These are phyloP conservation scores for Tricladium varicosporioides DNA, from an alignment of 2,329 filamentous ascomycete species.

Conservation along the genomic window DNA sequence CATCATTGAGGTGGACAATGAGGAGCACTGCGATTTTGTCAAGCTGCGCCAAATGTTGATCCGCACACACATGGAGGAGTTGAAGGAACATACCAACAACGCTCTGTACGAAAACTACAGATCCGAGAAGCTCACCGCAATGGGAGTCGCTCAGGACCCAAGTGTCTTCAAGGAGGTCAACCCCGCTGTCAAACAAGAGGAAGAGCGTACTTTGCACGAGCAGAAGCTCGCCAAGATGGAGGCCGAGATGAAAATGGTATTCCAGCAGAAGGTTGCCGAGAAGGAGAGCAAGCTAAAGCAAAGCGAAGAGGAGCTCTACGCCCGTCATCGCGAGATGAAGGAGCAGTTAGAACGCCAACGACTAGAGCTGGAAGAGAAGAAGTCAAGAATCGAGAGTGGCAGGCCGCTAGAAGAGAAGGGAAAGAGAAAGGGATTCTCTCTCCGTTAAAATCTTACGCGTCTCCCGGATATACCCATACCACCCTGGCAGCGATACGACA, in stretches of 20 bases:
- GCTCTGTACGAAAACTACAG: constrained; percentile 99
- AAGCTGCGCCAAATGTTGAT: constrained; percentile 99
- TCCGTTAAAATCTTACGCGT: constrained; percentile 63
- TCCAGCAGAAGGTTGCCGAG: constrained; percentile 99
- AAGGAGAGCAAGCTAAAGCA: constrained; percentile 99
- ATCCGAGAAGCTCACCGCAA: constrained; percentile 96
- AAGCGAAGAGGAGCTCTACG: constrained; percentile 98
- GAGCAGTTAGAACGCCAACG: constrained; percentile 96
- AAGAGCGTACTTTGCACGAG: constrained; percentile 96
- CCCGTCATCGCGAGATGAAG: constrained; percentile 99
- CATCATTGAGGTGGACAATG: constrained; percentile 98
- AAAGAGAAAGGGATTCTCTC: constrained; percentile 99
- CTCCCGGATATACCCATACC: constrained; percentile 24
- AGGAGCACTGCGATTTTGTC: constrained; percentile 99
- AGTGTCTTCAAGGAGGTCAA: constrained; percentile 99
- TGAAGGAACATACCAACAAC: constrained; percentile 99
- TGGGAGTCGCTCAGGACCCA: constrained; percentile 98
- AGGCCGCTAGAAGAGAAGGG: constrained; percentile 95
- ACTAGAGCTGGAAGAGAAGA: constrained; percentile 97
- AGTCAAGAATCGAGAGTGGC: constrained; percentile 89
- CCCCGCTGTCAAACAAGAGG: constrained; percentile 99
- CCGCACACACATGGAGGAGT: constrained; percentile 99
- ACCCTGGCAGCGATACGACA: constrained; percentile 26
- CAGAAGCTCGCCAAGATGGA: constrained; percentile 99
- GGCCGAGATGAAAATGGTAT: constrained; percentile 99